A percentile compares a stretch with the other conserved stretches of the same genome.
These are phyloP conservation scores for Pestalotiopsis sp. DNA, from an alignment of 2,329 filamentous ascomycete genomes.

Conservation along the genomic window DNA sequence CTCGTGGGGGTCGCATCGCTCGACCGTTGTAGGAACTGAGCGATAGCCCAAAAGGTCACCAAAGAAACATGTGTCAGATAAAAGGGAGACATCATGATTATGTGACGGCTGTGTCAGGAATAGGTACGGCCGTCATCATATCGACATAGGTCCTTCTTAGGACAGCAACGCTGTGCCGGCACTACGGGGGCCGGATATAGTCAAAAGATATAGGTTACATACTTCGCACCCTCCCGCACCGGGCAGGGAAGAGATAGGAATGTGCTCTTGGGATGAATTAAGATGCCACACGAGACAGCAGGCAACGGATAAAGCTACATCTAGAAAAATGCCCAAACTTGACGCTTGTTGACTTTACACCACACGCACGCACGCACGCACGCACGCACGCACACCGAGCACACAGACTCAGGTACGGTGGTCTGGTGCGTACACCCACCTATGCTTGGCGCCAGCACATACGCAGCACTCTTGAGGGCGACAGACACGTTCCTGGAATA, in stretches of 20 bases:
- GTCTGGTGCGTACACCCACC: background rate
- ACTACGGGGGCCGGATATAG: background rate
- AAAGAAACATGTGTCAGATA: background rate
- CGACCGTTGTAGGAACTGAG: background rate
- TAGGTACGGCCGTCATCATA: background rate
- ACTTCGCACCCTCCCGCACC: background rate
- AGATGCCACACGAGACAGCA: background rate
- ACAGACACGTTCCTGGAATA: background rate
- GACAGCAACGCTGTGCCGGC: background rate
- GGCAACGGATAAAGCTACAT: background rate
- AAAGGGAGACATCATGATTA: background rate
- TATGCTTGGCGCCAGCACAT: background rate
- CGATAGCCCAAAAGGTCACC: background rate
- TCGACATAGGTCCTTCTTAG: background rate
- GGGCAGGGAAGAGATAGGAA: background rate
- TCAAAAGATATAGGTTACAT: background rate
- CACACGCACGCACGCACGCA: background rate
- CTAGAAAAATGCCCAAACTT: background rate
- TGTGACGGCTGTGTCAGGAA: background rate
- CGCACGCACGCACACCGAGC: background rate
- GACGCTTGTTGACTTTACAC: background rate
- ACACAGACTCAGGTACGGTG: conserved; percentile 2
- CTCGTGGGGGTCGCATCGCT: background rate
- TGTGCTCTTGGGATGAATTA: background rate
- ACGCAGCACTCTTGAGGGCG: background rate